These are phyloP conservation scores for Aspergillus ellipticus DNA, from an alignment of 495 filamentous ascomycete genomes.

Conservation along the genomic window DNA sequence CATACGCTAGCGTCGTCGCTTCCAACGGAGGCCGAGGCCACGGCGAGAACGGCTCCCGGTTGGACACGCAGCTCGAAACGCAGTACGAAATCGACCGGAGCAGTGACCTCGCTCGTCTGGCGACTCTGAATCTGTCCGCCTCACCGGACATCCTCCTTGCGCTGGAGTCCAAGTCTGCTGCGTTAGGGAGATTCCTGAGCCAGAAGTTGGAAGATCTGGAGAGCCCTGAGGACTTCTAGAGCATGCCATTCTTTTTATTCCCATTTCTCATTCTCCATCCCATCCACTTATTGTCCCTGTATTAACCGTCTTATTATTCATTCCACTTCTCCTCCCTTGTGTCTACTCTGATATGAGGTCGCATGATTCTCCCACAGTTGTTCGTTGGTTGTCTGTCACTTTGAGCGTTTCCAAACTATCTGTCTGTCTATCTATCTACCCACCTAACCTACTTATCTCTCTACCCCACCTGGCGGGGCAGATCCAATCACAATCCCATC, in stretches of 20 bases:
- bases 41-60: slow-evolving; percentile 11
- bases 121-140: slow-evolving; percentile 41
- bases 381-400: background rate
- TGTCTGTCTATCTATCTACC: no score
- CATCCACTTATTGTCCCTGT: background rate
- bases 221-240: slow-evolving; percentile 45
- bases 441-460: no score
- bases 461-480: no score
- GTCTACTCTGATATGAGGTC: background rate
- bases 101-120: slow-evolving; percentile 37
- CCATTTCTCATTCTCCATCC: background rate
- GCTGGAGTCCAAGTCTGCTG: slow-evolving; percentile 45
- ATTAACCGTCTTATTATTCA: background rate
- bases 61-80: slow-evolving; percentile 29
- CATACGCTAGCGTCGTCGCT: slow-evolving; percentile 9
- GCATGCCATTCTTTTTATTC: background rate
- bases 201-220: slow-evolving; percentile 43
- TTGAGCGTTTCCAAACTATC: background rate
- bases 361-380: background rate
- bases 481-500: no score
- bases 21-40: slow-evolving; percentile 14
- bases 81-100: slow-evolving; percentile 44
- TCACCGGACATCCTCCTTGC: slow-evolving; percentile 41
- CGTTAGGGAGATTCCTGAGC: slow-evolving; percentile 38
- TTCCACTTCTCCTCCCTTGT: background rate